Percentiles rank a stretch among this genome's conserved stretches.
Evolutionary conservation across 2,329 filamentous ascomycete species (phyloP).

Genomic region (Cladorrhinum sp.): DNA sequence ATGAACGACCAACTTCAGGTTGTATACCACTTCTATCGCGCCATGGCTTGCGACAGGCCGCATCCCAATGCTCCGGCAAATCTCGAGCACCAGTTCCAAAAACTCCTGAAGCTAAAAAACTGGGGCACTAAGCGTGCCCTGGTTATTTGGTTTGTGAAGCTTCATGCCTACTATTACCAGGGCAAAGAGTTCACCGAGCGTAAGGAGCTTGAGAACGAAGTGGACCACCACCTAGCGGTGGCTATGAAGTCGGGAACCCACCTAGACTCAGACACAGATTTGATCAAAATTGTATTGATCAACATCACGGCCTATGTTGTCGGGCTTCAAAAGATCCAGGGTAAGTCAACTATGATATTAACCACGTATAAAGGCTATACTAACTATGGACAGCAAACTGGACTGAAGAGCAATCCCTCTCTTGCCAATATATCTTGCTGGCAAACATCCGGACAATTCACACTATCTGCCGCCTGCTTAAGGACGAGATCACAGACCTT

Average conservation of each 20-base stretch:
- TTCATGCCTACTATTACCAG: constrained; percentile 81
- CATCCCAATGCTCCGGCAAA: constrained; percentile 73
- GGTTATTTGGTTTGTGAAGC: constrained; percentile 74
- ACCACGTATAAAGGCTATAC: neutral
- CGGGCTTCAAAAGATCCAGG: constrained; percentile 58
- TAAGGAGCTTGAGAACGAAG: constrained; percentile 79
- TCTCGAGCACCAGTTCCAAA: constrained; percentile 72
- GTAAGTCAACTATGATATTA: constrained; percentile 37
- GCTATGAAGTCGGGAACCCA: constrained; percentile 61
- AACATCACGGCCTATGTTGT: constrained; percentile 83
- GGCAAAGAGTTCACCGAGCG: constrained; percentile 72
- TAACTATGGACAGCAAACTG: constrained; percentile 39
- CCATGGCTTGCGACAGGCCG: constrained; percentile 69
- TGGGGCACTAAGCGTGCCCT: constrained; percentile 38
- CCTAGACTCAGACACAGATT: constrained; percentile 54
- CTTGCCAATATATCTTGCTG: constrained; percentile 65
- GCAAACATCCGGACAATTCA: constrained; percentile 78
- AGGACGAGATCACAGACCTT: constrained; percentile 62
- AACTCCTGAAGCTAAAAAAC: constrained; percentile 41
- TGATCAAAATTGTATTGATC: constrained; percentile 78
- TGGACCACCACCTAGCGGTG: constrained; percentile 72
- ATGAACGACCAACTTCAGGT: constrained; percentile 77
- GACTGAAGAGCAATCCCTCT: constrained; percentile 43
- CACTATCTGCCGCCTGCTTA: constrained; percentile 65
- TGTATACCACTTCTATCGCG: constrained; percentile 86